These are phyloP conservation scores for Chloranthus sessilifolius DNA, from an alignment of 164 flowering plant species.

Conservation along the genomic window DNA sequence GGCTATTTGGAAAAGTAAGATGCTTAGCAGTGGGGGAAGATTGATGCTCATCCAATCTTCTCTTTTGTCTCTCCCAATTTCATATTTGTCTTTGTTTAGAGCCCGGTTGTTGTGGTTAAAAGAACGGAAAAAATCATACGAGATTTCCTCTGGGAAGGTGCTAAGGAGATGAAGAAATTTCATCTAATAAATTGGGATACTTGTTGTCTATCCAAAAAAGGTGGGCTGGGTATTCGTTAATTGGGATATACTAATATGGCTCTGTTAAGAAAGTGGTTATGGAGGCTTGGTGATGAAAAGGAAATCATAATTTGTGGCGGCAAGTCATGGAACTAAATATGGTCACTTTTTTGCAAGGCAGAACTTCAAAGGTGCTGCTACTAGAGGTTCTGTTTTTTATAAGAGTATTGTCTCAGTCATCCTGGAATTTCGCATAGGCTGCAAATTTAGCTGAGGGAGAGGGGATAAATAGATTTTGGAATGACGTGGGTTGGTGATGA, in stretches of 20 bases:
- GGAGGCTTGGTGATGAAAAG: too few species aligned
- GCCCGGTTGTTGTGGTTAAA: background rate
- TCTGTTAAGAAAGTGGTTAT: background rate
- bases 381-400: too few species aligned
- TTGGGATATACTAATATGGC: background rate
- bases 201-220: background rate
- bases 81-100: background rate
- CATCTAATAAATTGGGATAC: background rate
- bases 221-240: background rate
- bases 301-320: too few species aligned
- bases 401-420: too few species aligned
- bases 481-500: too few species aligned
- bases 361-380: too few species aligned
- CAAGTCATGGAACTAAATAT: too few species aligned
- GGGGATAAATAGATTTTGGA: too few species aligned
- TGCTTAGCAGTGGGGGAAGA: background rate
- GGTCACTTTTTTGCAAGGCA: too few species aligned
- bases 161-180: background rate
- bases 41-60: background rate
- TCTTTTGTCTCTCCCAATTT: background rate
- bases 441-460: too few species aligned
- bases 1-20: too few species aligned
- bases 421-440: too few species aligned
- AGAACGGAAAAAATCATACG: background rate
- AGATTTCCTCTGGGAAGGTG: background rate